These are phyloP conservation scores for Diaporthe sp. DNA, from an alignment of 2,329 filamentous ascomycete species.

Conservation along the genomic window DNA sequence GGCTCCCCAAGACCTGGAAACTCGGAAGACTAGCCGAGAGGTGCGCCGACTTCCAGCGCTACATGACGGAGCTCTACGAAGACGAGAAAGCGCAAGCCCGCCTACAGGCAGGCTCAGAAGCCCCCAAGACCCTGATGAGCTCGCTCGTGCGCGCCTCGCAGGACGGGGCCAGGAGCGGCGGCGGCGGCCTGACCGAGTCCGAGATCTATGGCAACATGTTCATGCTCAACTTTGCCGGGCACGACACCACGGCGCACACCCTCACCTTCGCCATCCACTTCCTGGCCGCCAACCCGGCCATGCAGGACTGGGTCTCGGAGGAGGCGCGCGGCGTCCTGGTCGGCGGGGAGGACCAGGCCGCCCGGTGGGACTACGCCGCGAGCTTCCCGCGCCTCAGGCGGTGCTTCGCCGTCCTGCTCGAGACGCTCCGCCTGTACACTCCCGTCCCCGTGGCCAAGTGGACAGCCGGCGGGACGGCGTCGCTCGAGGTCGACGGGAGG, in stretches of 20 bases:
- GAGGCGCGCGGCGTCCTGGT: conserved; percentile 51
- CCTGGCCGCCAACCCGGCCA: conserved; percentile 58
- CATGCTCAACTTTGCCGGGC: conserved; percentile 64
- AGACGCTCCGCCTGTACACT: conserved; percentile 59
- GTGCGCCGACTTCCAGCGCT: conserved; percentile 45
- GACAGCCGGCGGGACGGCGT: not conserved
- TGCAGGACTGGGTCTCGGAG: conserved; percentile 61
- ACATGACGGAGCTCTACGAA: conserved; percentile 51
- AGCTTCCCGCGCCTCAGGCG: conserved; percentile 57
- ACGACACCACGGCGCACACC: conserved; percentile 64
- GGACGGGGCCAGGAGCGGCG: not conserved
- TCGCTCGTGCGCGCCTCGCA: conserved; percentile 29
- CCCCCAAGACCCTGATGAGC: conserved; percentile 12
- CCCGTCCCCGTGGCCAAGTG: conserved; percentile 45
- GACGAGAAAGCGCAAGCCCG: conserved; percentile 46
- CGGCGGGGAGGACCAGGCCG: conserved; percentile 32
- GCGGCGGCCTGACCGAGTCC: conserved; percentile 50
- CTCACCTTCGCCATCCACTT: conserved; percentile 58
- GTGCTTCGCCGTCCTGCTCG: conserved; percentile 57
- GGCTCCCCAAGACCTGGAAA: conserved; percentile 59
- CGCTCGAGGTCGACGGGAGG: conserved; percentile 41
- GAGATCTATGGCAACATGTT: conserved; percentile 66
- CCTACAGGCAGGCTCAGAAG: not conserved
- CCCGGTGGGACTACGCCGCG: conserved; percentile 51
- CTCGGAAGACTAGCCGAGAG: conserved; percentile 44